Evolutionary conservation across 2,329 filamentous ascomycete species (phyloP).

Genomic region (Colletotrichum lindemuthianum): DNA sequence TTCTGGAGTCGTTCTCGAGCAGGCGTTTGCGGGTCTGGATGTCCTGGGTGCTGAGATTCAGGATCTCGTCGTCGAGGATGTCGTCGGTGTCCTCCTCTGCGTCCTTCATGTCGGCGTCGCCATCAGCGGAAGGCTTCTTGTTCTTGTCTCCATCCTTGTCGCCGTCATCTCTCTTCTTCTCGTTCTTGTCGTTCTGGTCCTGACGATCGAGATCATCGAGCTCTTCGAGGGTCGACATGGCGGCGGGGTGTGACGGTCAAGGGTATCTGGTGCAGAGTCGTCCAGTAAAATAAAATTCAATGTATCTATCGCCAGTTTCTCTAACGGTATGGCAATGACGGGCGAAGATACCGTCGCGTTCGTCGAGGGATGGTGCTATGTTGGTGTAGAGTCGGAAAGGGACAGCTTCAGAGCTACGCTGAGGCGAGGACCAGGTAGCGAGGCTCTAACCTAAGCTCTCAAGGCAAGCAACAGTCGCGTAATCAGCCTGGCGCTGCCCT

Average conservation of each 20-base stretch:
- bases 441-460: slow-evolving; percentile 33
- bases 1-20: slow-evolving; percentile 96
- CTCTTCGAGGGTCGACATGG: slow-evolving; percentile 91
- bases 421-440: slow-evolving; percentile 11
- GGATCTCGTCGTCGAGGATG: slow-evolving; percentile 90
- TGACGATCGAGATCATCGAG: slow-evolving; percentile 88
- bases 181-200: slow-evolving; percentile 79
- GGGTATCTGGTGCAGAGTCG: slow-evolving; percentile 9
- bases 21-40: slow-evolving; percentile 90
- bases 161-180: slow-evolving; percentile 61
- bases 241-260: slow-evolving; percentile 40
- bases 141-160: slow-evolving; percentile 48
- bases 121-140: slow-evolving; percentile 59
- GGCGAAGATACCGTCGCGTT: slow-evolving; percentile 6
- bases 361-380: slow-evolving; percentile 15
- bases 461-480: slow-evolving; percentile 39
- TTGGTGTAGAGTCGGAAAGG: slow-evolving; percentile 32
- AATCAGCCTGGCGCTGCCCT: slow-evolving; percentile 38
- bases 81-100: slow-evolving; percentile 79
- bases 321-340: slow-evolving; percentile 6
- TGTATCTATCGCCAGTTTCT: slow-evolving; percentile 14
- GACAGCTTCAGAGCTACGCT: slow-evolving; percentile 37
- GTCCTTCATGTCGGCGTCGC: slow-evolving; percentile 93
- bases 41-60: slow-evolving; percentile 92
- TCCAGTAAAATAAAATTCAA: slow-evolving; percentile 4